These are phyloP conservation scores for Epithele typhae DNA, from an alignment of 768 basidiomycete genomes.

Conservation along the genomic window DNA sequence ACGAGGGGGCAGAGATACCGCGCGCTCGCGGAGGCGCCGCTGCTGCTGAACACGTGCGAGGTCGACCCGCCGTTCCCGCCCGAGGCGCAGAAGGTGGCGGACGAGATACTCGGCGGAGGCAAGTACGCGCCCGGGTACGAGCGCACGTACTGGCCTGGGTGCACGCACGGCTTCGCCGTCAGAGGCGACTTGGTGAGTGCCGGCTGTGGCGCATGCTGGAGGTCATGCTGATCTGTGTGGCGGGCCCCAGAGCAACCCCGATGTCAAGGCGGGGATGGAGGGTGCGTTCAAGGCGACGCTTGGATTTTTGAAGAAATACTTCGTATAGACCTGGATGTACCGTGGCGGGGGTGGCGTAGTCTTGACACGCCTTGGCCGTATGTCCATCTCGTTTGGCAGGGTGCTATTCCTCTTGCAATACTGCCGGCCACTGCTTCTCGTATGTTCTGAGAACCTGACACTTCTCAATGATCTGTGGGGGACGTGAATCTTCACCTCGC, in stretches of 20 bases:
- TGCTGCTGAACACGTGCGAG: conserved; percentile 67
- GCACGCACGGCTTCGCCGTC: conserved; percentile 34
- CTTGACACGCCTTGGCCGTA: no score
- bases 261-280: conserved; percentile 58
- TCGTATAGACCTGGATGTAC: no score
- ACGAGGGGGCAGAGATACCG: conserved; percentile 37
- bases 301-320: conserved; percentile 45
- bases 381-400: no score
- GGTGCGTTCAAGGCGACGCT: conserved; percentile 56
- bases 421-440: no score
- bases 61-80: conserved; percentile 49
- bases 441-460: no score
- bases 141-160: conserved; percentile 28
- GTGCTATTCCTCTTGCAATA: no score
- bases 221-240: neutral
- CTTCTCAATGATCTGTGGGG: no score
- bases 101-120: conserved; percentile 31
- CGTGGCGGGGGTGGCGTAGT: no score
- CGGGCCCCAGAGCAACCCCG: conserved; percentile 32
- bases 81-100: conserved; percentile 33
- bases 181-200: conserved; percentile 33
- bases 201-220: neutral
- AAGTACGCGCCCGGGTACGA: conserved; percentile 37
- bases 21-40: conserved; percentile 41
- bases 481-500: no score